Percentiles rank a stretch among this genome's conserved stretches.
Conservation (phyloP, 2,329 filamentous ascomycete species). For the Fusarium austroafricanum region DNA sequence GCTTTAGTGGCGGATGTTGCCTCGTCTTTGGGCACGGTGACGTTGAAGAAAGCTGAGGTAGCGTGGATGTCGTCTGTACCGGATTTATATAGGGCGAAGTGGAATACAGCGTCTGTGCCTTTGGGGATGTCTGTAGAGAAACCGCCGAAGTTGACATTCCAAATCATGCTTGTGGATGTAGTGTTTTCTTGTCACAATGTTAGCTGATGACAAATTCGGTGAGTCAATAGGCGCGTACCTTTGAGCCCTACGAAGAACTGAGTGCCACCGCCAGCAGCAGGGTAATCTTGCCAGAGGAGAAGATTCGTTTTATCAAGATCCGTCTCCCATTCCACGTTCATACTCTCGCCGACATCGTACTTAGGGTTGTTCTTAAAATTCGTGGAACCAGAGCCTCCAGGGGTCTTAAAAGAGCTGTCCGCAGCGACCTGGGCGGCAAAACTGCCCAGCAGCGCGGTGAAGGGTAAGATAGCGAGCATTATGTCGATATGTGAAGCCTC, state of each 20-base stretch:
- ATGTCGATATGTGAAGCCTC: neutral
- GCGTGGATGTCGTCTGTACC: slow-evolving; percentile 25
- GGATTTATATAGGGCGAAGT: slow-evolving; percentile 27
- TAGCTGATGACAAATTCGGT: neutral
- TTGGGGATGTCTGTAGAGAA: slow-evolving; percentile 17
- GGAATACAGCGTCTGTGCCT: slow-evolving; percentile 34
- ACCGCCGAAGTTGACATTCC: slow-evolving; percentile 31
- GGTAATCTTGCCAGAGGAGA: slow-evolving; percentile 42
- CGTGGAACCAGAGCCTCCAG: slow-evolving; percentile 29
- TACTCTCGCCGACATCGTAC: slow-evolving; percentile 37
- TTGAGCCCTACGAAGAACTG: slow-evolving; percentile 10
- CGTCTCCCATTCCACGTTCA: slow-evolving; percentile 43
- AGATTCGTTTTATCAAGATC: slow-evolving; percentile 34
- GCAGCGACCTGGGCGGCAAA: slow-evolving; percentile 8
- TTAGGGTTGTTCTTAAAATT: slow-evolving; percentile 42
- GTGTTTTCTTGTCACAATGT: slow-evolving; percentile 33
- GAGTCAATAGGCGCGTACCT: neutral
- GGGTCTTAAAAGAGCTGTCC: slow-evolving; percentile 26
- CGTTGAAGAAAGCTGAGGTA: slow-evolving; percentile 39
- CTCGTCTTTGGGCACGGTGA: slow-evolving; percentile 19
- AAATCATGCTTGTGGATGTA: slow-evolving; percentile 37
- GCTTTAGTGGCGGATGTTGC: slow-evolving; percentile 3
- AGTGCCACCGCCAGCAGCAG: slow-evolving; percentile 11
- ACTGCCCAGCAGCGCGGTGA: slow-evolving; percentile 14
- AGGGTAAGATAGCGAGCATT: slow-evolving; percentile 21